Conservation (phyloP, 2,329 filamentous ascomycete genomes). For the Exophiala aquamarina region DNA sequence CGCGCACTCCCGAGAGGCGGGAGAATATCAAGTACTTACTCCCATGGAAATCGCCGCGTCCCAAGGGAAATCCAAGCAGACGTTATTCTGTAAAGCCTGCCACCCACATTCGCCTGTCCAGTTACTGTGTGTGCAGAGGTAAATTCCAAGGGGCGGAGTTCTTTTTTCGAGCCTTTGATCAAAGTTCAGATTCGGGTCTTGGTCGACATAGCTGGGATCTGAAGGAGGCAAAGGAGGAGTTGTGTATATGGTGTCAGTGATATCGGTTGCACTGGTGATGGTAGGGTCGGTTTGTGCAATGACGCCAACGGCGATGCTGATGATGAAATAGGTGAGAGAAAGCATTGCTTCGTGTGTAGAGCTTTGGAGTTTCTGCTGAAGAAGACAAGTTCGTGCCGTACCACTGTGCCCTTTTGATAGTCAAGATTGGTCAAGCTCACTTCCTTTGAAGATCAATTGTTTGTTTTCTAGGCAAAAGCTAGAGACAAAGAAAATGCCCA, state of each 20-base stretch:
- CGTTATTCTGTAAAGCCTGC: background rate
- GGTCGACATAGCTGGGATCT: slow-evolving; percentile 2
- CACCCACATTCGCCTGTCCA: slow-evolving; percentile 12
- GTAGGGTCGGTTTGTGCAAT: background rate
- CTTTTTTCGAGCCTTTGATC: slow-evolving; percentile 5
- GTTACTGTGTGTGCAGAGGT: slow-evolving; percentile 12
- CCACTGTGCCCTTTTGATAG: no score
- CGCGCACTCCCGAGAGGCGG: no score
- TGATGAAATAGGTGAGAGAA: no score
- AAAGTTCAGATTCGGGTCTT: background rate
- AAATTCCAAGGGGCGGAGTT: slow-evolving; percentile 9
- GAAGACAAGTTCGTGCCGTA: no score
- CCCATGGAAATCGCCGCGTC: slow-evolving; percentile 15
- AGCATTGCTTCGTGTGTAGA: no score
- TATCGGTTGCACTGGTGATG: background rate
- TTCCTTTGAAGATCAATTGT: no score
- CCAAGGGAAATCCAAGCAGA: slow-evolving; percentile 11
- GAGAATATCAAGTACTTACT: slow-evolving; percentile 9
- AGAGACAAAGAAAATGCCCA: no score
- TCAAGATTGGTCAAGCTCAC: no score
- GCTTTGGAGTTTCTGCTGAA: no score
- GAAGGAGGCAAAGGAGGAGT: background rate
- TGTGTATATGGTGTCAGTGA: slow-evolving; percentile 1
- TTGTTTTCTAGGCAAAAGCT: no score
- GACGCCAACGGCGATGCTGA: background rate